Evolutionary conservation across 1,284 basidiomycete species (phyloP), one percentile per base, ranked within the genome.

Genomic region (Takashimella tepidaria): DNA sequence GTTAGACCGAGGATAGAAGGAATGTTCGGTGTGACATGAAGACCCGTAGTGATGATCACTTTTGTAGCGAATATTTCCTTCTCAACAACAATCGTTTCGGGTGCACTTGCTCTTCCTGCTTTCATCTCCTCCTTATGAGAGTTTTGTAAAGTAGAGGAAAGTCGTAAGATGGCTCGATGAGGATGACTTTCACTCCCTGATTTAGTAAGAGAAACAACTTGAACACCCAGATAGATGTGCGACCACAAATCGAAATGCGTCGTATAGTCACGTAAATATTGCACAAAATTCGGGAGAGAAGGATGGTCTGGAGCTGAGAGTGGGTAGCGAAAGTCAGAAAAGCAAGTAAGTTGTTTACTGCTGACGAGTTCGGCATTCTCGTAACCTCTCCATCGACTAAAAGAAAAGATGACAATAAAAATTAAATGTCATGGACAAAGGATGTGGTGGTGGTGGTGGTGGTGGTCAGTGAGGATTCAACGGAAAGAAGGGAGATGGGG

Each of bases 311-410:
- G 73, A 55, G 82, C 78, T 8, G 76, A 69, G 23, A 80, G 66
- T 1, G 68, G 69, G 50, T 69, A 72, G 45, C 83, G 79, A 64
- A 83, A 85, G 69, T 86, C 84, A 40, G 81, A 82, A 70, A 84
- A 86, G 53, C 79, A 78, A 1, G 84, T 85, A 45, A 85, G 74
- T 64, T 85, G 84, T 55, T 70, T 72, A 42, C 60, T 61, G 45
- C 59, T 64, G 48, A 68, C 66, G 55, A 70, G 55, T 61, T 71
- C 79, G 26, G 82, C 80, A 55, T 83, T 82, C 77, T 84, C 68
- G 62, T 76, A 63, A 47, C 59, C 63, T 44, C 70, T 54, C 57
- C 61, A 72, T 40, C 31, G 31, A 16, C 68, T 67, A n/a, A n/a
- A n/a, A n/a, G n/a, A 27, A 2, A n/a, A 50, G 31, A 26, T 53